phyloP scores from a whole-genome alignment of 768 basidiomycete genomes.

The Tylopilus balloui region DNA sequence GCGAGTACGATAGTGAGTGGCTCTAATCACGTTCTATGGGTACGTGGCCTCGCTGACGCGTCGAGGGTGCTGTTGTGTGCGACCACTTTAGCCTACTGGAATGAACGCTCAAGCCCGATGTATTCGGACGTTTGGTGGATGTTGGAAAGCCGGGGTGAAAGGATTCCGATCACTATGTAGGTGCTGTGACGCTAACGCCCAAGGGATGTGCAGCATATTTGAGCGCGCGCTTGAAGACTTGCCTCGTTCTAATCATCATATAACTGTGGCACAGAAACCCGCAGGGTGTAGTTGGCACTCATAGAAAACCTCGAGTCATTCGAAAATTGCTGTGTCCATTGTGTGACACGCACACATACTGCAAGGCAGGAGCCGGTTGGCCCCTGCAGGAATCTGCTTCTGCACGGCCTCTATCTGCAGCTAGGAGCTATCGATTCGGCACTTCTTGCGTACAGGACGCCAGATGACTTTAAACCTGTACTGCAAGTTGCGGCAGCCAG shows the following conservation, averaged over 20 bases:
- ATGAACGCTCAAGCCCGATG: too few species aligned
- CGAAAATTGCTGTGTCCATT: not conserved
- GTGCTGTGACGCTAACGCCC: constrained; percentile 3
- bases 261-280: not conserved
- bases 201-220: not conserved
- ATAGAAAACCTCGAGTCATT: too few species aligned
- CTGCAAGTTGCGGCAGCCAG: not conserved
- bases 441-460: constrained; percentile 1
- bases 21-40: not conserved
- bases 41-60: not conserved
- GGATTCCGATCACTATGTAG: not conserved
- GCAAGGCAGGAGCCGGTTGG: not conserved
- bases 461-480: not conserved
- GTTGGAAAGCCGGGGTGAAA: not conserved
- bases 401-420: too few species aligned
- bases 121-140: too few species aligned
- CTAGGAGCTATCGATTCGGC: too few species aligned
- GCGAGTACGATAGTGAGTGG: constrained; percentile 12
- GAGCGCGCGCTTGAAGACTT: not conserved
- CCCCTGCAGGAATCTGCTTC: too few species aligned
- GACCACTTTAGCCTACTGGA: not conserved
- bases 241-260: not conserved
- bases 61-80: not conserved
- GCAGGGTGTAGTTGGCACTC: not conserved
- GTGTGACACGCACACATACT: too few species aligned